Conservation (phyloP, 208 protist species). For the Sergeia podlipaevii region DNA sequence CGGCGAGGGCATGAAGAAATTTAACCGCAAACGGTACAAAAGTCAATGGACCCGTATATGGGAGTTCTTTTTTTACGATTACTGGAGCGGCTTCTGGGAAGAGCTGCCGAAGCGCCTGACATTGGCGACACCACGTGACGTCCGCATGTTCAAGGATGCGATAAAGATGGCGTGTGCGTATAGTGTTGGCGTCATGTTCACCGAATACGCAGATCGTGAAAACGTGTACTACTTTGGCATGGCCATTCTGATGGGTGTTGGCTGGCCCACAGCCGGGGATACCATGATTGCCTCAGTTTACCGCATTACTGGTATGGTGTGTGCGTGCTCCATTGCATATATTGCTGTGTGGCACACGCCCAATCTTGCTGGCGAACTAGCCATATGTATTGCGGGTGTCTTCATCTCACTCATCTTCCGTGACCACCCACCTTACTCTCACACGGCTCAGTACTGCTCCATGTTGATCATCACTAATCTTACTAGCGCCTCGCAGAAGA, state of each 20-base stretch:
- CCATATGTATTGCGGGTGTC: slow-evolving; percentile 25
- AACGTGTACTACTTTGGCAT: slow-evolving; percentile 73
- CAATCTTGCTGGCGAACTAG: slow-evolving; percentile 21
- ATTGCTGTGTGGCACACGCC: slow-evolving; percentile 29
- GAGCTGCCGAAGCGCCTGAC: slow-evolving; percentile 33
- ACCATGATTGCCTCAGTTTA: slow-evolving; percentile 50
- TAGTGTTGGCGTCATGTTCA: slow-evolving; percentile 35
- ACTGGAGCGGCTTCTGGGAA: slow-evolving; percentile 22
- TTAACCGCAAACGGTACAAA: slow-evolving; percentile 27
- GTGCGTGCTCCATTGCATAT: slow-evolving; percentile 44
- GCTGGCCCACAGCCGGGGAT: slow-evolving; percentile 48
- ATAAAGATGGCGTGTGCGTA: slow-evolving; percentile 30
- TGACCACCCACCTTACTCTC: slow-evolving; percentile 26
- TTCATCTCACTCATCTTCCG: slow-evolving; percentile 42
- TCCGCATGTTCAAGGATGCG: slow-evolving; percentile 29
- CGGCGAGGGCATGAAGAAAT: slow-evolving; percentile 25
- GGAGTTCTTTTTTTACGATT: slow-evolving; percentile 33
- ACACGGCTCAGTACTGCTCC: slow-evolving; percentile 41
- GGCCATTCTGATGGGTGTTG: slow-evolving; percentile 61
- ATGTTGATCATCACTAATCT: slow-evolving; percentile 36
- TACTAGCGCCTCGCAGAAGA: slow-evolving; percentile 17
- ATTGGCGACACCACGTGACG: slow-evolving; percentile 28
- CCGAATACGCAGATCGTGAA: slow-evolving; percentile 40
- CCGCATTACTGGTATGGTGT: slow-evolving; percentile 48
- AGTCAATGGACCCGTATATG: slow-evolving; percentile 10